Base-by-base conservation (phyloP, 306 rosid genomes). In the Vachellia pachyceras region DNA sequence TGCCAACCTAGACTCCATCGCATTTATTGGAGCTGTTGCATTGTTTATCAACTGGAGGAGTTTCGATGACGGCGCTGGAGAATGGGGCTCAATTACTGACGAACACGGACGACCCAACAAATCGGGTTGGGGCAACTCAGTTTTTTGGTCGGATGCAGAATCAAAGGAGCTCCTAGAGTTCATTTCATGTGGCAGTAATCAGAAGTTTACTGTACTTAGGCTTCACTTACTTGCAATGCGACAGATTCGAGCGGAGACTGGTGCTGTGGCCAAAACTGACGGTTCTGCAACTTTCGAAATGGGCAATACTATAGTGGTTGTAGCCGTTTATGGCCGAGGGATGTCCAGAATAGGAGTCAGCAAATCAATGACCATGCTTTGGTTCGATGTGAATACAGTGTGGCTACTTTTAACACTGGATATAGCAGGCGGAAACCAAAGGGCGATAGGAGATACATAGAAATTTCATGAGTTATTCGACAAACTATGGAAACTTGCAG, bases 361-460 rank as follows among this genome's bases (percentile, higher is more conserved):
- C 97, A 89, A 78, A 75, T 88, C 60, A 89, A 61, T 81, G 88
- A 86, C 86, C 86, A 86, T 52, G 98, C 95, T 46, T 82, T 94
- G 98, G 91, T 94, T 82, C 89, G 97, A 1, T 92, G 97, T 75
- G 98, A 94, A 78, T 94, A 92, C 76, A 94, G 88, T 82, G 91
- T 94, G 97, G 95, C 97, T 83, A 92, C 92, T 85, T 94, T 92
- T 84, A 92, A 97, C 81, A 91, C 97, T 0, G 98, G 98, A 47
- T 97, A 94, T 90, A 92, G 97, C 73, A 86, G 73, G 93, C 89
- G 97, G 84, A 94, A 90, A 77, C 90, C 92, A 2, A 94, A 94
- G 97, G 97, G 97, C 9, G 94, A 41, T 88, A 91, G 98, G 93
- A 87, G 98, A 73, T 94, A 97, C 23, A 92, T 91, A 17, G 98